Conservation (phyloP, 2,329 filamentous ascomycete species). For the Colletotrichum filicis region DNA sequence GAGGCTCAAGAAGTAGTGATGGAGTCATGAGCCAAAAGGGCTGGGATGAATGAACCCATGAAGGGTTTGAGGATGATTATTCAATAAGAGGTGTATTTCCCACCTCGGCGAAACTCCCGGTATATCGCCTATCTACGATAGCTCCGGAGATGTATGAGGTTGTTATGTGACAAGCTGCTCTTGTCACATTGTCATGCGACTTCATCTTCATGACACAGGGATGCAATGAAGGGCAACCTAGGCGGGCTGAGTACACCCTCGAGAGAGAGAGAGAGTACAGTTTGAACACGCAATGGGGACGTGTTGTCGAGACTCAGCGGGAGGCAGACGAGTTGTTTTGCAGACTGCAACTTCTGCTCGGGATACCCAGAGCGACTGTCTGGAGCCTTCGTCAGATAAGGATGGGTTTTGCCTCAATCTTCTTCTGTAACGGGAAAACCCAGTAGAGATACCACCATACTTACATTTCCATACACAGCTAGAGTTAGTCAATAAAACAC, state of each 20-base stretch:
- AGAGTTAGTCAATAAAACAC: not conserved
- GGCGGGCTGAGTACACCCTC: not conserved
- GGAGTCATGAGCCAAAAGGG: too few relatives aligned
- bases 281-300: not conserved
- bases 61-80: not conserved
- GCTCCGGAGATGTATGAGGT: too few relatives aligned
- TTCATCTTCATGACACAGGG: not conserved
- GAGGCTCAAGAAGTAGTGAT: constrained; percentile 5
- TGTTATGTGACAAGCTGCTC: not conserved
- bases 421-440: not conserved
- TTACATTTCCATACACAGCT: not conserved
- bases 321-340: not conserved
- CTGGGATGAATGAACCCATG: not conserved
- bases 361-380: not conserved
- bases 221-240: not conserved
- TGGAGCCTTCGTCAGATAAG: not conserved
- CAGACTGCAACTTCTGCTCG: not conserved
- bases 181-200: not conserved
- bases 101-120: not conserved
- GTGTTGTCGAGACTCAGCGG: not conserved
- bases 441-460: not conserved
- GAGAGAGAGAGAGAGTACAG: not conserved
- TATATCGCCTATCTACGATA: not conserved
- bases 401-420: not conserved
- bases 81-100: not conserved